Percentiles rank a stretch among this genome's conserved stretches.
These are phyloP conservation scores for Sphaerosporella brunnea DNA, from an alignment of 495 filamentous ascomycete genomes.

Conservation along the genomic window DNA sequence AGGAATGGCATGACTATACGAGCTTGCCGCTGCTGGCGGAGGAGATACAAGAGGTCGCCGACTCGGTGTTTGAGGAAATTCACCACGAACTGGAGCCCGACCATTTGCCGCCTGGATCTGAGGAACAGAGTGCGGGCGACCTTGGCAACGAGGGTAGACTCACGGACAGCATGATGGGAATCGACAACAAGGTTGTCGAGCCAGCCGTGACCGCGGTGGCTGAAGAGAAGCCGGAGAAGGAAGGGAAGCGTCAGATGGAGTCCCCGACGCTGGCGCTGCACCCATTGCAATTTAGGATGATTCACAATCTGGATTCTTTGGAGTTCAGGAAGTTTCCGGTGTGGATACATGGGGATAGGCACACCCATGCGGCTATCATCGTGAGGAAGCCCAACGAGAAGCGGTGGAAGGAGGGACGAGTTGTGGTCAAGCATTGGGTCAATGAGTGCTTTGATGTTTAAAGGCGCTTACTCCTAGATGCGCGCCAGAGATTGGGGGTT, in stretches of 20 bases:
- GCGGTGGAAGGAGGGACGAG: slow-evolving; percentile 53
- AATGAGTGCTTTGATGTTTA: slow-evolving; percentile 53
- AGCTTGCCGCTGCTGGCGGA: slow-evolving; percentile 53
- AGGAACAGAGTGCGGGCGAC: slow-evolving; percentile 11
- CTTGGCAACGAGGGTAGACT: background rate
- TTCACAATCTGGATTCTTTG: slow-evolving; percentile 54
- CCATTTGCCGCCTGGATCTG: slow-evolving; percentile 16
- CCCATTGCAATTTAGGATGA: slow-evolving; percentile 63
- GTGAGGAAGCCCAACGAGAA: slow-evolving; percentile 35
- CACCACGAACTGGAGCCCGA: slow-evolving; percentile 19
- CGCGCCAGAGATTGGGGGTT: too few relatives aligned
- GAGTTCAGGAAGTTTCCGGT: slow-evolving; percentile 70
- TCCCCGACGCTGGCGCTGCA: slow-evolving; percentile 61
- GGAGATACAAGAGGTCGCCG: slow-evolving; percentile 50
- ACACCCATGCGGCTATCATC: slow-evolving; percentile 84
- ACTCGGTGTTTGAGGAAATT: slow-evolving; percentile 36
- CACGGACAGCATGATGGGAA: background rate
- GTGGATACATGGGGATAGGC: slow-evolving; percentile 61
- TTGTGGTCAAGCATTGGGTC: slow-evolving; percentile 70
- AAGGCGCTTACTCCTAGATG: too few relatives aligned
- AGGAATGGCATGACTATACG: slow-evolving; percentile 45
- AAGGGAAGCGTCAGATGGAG: slow-evolving; percentile 8
- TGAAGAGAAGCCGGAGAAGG: background rate
- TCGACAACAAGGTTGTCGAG: background rate
- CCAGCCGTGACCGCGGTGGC: background rate